Evolutionary conservation across 495 filamentous ascomycete genomes (phyloP).

Genomic region (Thermochaetoides thermophila): DNA sequence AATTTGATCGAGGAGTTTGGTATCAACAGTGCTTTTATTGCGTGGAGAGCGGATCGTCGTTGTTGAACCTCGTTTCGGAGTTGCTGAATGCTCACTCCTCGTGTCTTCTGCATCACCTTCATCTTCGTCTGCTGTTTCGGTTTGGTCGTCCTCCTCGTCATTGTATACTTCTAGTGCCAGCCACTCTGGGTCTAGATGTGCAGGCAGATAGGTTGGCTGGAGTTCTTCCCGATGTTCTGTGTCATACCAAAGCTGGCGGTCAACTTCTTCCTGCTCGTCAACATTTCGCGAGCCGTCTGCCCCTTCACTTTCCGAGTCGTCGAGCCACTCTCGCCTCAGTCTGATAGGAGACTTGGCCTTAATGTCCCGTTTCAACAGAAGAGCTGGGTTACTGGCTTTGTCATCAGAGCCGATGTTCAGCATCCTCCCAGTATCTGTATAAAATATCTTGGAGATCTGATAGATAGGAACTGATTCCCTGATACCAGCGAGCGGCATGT

Average conservation of each 20-base stretch:
- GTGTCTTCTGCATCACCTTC: constrained; percentile 17
- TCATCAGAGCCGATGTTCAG: constrained; percentile 69
- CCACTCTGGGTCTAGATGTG: constrained; percentile 60
- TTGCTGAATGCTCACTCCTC: constrained; percentile 11
- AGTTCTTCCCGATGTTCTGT: constrained; percentile 9
- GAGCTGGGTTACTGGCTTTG: constrained; percentile 69
- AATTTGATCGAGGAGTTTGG: constrained; percentile 25
- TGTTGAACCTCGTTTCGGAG: background rate
- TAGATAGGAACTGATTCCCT: constrained; percentile 75
- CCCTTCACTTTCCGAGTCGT: constrained; percentile 3
- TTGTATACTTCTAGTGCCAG: constrained; percentile 95
- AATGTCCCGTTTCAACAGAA: constrained; percentile 73
- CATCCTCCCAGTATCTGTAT: constrained; percentile 88
- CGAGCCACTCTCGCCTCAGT: constrained; percentile 11
- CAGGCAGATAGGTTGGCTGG: constrained; percentile 24
- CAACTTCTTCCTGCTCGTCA: constrained; percentile 45
- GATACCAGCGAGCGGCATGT: constrained; percentile 59
- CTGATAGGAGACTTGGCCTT: constrained; percentile 56
- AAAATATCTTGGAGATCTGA: constrained; percentile 92
- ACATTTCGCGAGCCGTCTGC: constrained; percentile 13
- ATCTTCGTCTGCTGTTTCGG: constrained; percentile 30
- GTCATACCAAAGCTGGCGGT: constrained; percentile 49
- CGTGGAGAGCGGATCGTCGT: background rate
- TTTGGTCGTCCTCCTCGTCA: constrained; percentile 62
- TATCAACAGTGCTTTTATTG: constrained; percentile 20